Evolutionary conservation across 2,329 filamentous ascomycete species (phyloP), one percentile per base, ranked within the genome.

Genomic region (Apiospora arundinis): DNA sequence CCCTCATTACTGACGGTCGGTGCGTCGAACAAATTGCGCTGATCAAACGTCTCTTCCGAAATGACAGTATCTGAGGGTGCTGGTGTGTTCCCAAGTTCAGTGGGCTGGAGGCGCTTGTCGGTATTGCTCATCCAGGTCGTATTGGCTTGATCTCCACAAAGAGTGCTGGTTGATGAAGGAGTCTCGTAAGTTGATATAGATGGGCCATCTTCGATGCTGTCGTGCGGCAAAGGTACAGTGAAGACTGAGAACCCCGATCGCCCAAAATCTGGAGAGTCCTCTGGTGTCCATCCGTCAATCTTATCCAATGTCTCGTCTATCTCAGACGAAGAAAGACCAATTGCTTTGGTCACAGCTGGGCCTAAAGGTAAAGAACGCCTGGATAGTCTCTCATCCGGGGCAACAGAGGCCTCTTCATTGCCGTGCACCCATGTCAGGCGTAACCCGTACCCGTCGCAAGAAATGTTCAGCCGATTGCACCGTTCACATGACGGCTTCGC

Each of bases 391-490:
- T 1, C 1, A 8, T 63, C 56, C 1, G 56, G 28, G 0, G 42
- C 12, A 45, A 18, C 18, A 11, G 32, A 7, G 46, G 67, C 18
- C 21, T 56, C 67, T 8, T 48, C 44, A 49, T 56, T 72, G 44
- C 63, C 70, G 21, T n/a, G 40, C 1, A 74, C 60, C 75, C 73
- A 76, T 28, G 68, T 72, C 18, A 76, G 69, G 8, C 74, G 72
- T 7, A 76, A 49, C 9, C 70, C 74, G 45, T 77, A 77, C 1
- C 76, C 76, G 42, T 76, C 71, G 32, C 75, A 76, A 16, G 68
- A n/a, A 25, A 75, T 52, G 1, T 73, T 72, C n/a, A 73, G 69
- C 14, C 63, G 69, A 9, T 32, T 16, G 46, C 67, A 69, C 23
- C 67, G 46, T 9, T 69, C 46, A 44, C 75, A 76, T 16, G 52